Evolutionary conservation across 2,329 filamentous ascomycete genomes (phyloP), one percentile per base, ranked within the genome.

Genomic region (Colletotrichum sp.): DNA sequence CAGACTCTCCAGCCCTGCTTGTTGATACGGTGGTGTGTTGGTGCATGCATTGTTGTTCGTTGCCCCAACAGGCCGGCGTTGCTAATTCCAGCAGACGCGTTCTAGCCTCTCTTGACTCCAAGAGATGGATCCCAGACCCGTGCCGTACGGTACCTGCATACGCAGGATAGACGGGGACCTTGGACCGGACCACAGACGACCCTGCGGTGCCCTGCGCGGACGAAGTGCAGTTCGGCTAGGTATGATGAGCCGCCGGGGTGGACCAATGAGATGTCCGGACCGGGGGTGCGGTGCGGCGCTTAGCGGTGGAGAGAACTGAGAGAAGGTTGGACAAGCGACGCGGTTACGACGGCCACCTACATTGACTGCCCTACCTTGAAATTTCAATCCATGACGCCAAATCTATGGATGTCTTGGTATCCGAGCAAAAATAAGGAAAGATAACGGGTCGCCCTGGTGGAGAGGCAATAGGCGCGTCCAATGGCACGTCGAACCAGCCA

Each of bases 171-270:
- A 21, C 36, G 32, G n/a, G 66, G 32, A 32, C 34, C 44, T 66
- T 55, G 28, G 65, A 26, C 67, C 44, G 44, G n/a, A 52, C 44
- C 44, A 52, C 44, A 52, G 44, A 52, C n/a, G 44, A 52, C 44
- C 44, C 44, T 52, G 44, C 44, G 44, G 44, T 52, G 44, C 44
- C 44, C 44, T 52, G 44, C n/a, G n/a, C 6, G 26, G 63, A 26
- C 15, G n/a, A 18, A 16, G 60, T 63, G 57, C 28, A 71, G 39
- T 57, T 57, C 39, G 69, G 59, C 68, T 65, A 66, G 59, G 74
- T 76, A 69, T 74, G 74, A 74, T 44, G 71, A 77, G 77, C 77
- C 77, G 77, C 75, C 55, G 71, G 26, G 57, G 24, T 26, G 21
- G 44, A 12, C 77, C 77, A 78, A 78, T 78, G 36, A 75, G 10